phyloP scores from a whole-genome alignment of 345 rosid genomes.

The Euphorbia lathyris region DNA sequence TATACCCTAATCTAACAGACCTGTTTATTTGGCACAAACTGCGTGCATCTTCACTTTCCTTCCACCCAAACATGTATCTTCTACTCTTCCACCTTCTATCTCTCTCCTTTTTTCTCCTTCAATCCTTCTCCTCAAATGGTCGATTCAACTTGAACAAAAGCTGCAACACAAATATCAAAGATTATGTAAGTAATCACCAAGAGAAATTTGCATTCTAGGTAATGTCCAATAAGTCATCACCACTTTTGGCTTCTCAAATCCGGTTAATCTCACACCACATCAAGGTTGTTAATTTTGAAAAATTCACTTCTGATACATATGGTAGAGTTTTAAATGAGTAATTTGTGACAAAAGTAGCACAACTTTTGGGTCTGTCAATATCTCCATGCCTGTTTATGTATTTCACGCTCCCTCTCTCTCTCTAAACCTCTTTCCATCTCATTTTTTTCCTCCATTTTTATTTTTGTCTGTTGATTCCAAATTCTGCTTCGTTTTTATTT shows the following conservation, averaged over 20 bases:
- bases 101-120: too few species aligned
- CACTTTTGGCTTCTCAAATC: not conserved
- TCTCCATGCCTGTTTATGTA: not conserved
- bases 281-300: not conserved
- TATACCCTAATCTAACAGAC: too few species aligned
- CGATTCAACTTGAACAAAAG: conserved; percentile 83
- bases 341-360: not conserved
- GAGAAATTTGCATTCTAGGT: not conserved
- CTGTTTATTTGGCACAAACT: too few species aligned
- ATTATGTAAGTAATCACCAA: not conserved
- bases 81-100: too few species aligned
- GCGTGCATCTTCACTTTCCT: too few species aligned
- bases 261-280: not conserved
- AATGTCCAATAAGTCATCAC: not conserved
- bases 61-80: too few species aligned
- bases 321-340: not conserved
- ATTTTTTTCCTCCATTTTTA: too few species aligned
- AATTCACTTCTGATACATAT: not conserved
- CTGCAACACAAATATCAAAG: conserved; percentile 40
- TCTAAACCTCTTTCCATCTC: too few species aligned
- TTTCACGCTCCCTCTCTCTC: too few species aligned
- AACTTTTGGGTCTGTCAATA: not conserved
- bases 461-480: too few species aligned
- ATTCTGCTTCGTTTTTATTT: too few species aligned
- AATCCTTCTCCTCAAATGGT: conserved; percentile 95